Evolutionary conservation across 176 grass and related monocot genomes (phyloP), one percentile per base, ranked within the genome.

Genomic region (Bromus sterilis): DNA sequence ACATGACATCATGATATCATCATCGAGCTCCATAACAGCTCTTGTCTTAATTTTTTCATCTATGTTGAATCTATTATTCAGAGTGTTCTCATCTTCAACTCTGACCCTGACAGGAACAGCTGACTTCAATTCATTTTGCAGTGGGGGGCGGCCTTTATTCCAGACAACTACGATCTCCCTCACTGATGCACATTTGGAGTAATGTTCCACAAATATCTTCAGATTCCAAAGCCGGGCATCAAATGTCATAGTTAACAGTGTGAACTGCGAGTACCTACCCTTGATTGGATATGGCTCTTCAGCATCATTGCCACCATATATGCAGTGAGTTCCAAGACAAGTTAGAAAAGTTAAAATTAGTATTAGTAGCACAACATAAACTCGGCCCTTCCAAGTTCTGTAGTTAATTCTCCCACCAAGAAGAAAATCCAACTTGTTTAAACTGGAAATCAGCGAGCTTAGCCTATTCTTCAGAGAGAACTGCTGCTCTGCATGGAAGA

Each of bases 1-100:
- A 76, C 95, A 98, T 68, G 90, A 53, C 92, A 98, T 94, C 81
- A 95, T 95, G 82, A 98, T 98, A 82, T 98, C 95, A 86, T 98
- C 95, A 87, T 98, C 95, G n/a, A 98, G 91, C 75, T 95, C 92
- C 65, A 98, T 85, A 78, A 98, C 88, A 78, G 90, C 92, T 66
- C 66, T 76, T 31, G 90, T 98, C 67, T 84, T 91, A 91, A 98
- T 95, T 66, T 88, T 78, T 36, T 34, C 64, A 44, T 98, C 95
- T 77, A 91, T 76, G 39, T 95, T 93, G 73, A 98, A 98, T 86
- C 95, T 93, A 79, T 95, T 98, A 63, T 95, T 98, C 79, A 98
- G 78, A 59, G 86, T 86, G 76, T 98, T 98, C 63, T 51, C 79
- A 42, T 89, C 78, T 86, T 95, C 95, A 71, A 93, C 88, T 86